These are phyloP conservation scores for Verticillium longisporum DNA, from an alignment of 2,329 filamentous ascomycete genomes.

Conservation along the genomic window DNA sequence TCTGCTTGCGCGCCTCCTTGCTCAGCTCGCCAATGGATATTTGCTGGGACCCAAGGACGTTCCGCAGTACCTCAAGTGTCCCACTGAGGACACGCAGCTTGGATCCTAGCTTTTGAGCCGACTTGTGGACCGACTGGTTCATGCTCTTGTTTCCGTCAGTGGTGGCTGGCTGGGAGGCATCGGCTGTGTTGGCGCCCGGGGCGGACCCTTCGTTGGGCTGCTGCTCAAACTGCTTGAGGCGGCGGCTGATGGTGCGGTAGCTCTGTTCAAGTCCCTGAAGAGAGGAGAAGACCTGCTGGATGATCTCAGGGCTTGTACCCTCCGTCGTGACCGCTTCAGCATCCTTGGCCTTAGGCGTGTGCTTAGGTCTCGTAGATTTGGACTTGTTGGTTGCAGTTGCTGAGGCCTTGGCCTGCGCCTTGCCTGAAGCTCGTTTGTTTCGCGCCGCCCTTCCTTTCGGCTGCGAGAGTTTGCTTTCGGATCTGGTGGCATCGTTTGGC, in stretches of 20 bases:
- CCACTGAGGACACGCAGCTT: slow-evolving; percentile 24
- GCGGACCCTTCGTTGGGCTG: not conserved
- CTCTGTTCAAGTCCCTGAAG: slow-evolving; percentile 4
- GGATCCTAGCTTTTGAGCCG: not conserved
- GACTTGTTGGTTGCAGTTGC: not conserved
- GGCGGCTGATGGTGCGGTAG: slow-evolving; percentile 1
- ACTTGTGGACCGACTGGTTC: not conserved
- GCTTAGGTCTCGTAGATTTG: slow-evolving; percentile 7
- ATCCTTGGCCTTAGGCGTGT: slow-evolving; percentile 7
- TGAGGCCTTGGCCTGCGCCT: not conserved
- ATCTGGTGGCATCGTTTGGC: not conserved
- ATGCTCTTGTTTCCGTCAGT: not conserved
- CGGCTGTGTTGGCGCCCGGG: not conserved
- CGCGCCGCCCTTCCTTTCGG: not conserved
- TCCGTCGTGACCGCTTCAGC: not conserved
- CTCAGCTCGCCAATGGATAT: slow-evolving; percentile 9
- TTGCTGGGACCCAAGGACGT: slow-evolving; percentile 24
- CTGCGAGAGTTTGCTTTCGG: not conserved
- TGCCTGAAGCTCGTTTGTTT: slow-evolving; percentile 5
- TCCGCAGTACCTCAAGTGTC: slow-evolving; percentile 28
- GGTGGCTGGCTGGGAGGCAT: not conserved
- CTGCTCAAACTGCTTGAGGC: not conserved
- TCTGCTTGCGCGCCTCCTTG: not conserved
- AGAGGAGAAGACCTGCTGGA: slow-evolving; percentile 4
- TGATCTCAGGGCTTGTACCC: slow-evolving; percentile 2